These are phyloP conservation scores for Starmerella bombi DNA, from an alignment of 805 yeast genomes.

Conservation along the genomic window DNA sequence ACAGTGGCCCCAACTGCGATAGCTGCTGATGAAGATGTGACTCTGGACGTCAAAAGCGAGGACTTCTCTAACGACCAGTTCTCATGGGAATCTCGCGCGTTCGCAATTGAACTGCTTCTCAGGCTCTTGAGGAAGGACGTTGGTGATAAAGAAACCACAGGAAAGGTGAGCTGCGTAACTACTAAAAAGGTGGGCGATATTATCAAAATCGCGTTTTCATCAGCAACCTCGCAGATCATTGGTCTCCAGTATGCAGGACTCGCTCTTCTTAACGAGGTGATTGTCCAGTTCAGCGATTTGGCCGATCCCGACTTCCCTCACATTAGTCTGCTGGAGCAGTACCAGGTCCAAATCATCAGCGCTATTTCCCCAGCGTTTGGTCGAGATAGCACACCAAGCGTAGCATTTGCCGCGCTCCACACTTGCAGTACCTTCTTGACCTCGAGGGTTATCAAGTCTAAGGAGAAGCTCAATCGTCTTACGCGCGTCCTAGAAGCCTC, in stretches of 20 bases:
- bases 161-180: slow-evolving; percentile 20
- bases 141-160: slow-evolving; percentile 16
- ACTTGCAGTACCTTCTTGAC: slow-evolving; percentile 66
- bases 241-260: slow-evolving; percentile 54
- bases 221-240: slow-evolving; percentile 59
- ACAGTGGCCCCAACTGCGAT: slow-evolving; percentile 26
- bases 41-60: slow-evolving; percentile 20
- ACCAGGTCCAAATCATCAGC: slow-evolving; percentile 85
- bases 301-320: slow-evolving; percentile 63
- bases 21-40: slow-evolving; percentile 35
- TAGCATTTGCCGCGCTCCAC: slow-evolving; percentile 64
- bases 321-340: slow-evolving; percentile 67
- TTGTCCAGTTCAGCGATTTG: slow-evolving; percentile 46
- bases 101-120: slow-evolving; percentile 29
- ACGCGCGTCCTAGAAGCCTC: slow-evolving; percentile 52
- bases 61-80: slow-evolving; percentile 27
- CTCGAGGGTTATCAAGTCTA: slow-evolving; percentile 39
- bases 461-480: slow-evolving; percentile 40
- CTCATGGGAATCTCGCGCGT: slow-evolving; percentile 33
- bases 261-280: slow-evolving; percentile 46
- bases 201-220: slow-evolving; percentile 64
- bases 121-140: slow-evolving; percentile 20
- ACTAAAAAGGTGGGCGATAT: slow-evolving; percentile 37
- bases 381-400: slow-evolving; percentile 53
- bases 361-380: slow-evolving; percentile 80